Evolutionary conservation across 2,329 filamentous ascomycete species (phyloP).

Genomic region (Venturia nashicola): DNA sequence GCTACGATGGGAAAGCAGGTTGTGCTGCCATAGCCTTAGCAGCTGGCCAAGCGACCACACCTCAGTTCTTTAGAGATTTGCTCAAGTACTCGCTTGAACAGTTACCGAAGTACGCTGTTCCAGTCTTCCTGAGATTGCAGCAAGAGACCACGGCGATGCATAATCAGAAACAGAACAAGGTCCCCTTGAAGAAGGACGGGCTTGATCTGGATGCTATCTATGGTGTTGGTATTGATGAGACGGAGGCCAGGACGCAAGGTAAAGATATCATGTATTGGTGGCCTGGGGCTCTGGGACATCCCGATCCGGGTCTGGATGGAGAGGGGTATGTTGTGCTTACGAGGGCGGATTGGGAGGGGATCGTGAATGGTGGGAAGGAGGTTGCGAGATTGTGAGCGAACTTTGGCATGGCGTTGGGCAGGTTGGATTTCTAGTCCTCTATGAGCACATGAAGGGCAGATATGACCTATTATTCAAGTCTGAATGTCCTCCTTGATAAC

Average conservation of each 20-base stretch:
- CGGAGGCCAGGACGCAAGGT: constrained; percentile 24
- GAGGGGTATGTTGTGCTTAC: constrained; percentile 47
- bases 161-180: constrained; percentile 74
- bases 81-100: constrained; percentile 45
- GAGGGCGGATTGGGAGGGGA: constrained; percentile 43
- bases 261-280: constrained; percentile 40
- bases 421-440: background rate
- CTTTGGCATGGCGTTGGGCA: background rate
- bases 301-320: constrained; percentile 23
- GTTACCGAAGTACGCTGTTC: constrained; percentile 63
- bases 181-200: constrained; percentile 54
- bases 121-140: constrained; percentile 57
- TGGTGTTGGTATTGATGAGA: constrained; percentile 23
- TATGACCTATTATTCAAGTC: too few relatives aligned
- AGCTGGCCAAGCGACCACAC: constrained; percentile 18
- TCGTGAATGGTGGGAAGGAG: constrained; percentile 5
- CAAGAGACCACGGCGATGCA: constrained; percentile 48
- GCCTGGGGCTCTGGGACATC: constrained; percentile 22
- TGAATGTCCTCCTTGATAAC: too few relatives aligned
- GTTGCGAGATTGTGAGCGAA: constrained; percentile 5
- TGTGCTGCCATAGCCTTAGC: constrained; percentile 47
- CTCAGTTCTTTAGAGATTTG: constrained; percentile 38
- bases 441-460: background rate
- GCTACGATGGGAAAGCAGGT: constrained; percentile 21
- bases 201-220: constrained; percentile 43